Evolutionary conservation across 768 basidiomycete species (phyloP), one percentile per base, ranked within the genome.

Genomic region (Collybiopsis luxurians): DNA sequence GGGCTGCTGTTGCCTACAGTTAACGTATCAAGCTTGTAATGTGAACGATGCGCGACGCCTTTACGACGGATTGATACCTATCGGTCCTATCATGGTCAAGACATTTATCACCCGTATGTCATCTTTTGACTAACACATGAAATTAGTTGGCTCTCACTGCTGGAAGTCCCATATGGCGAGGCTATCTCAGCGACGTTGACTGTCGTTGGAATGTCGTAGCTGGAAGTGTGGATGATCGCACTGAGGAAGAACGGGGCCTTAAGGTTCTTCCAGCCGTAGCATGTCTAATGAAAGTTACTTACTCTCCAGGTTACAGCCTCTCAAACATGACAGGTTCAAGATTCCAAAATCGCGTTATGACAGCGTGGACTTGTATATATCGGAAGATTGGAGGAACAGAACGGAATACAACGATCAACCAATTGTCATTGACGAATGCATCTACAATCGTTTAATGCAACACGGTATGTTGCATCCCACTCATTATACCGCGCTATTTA

Each of bases 121-220:
- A 57, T 59, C n/a, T 53, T 43, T 40, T 24, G 28, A 40, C 21
- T 36, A 27, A 15, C 38, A 17, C 38, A 47, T 67, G 24, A 59
- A 54, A 26, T 45, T 70, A 97, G 95, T 78, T 99, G 54, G 97
- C 97, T 2, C 73, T 98, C 66, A 93, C 91, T 1, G 97, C 95
- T 26, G 92, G 94, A 1, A 95, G 95, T 67, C 97, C 97, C 3
- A 80, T 92, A 13, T 99, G 92, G 85, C 82, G 97, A 59, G 97
- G 97, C 4, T 89, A 92, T 69, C 82, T 99, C 42, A 87, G 95
- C 39, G 95, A 99, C 68, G 95, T 98, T 4, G 97, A 99, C 74
- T 97, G 92, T 66, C 85, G 97, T 42, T 99, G 97, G 97, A 92
- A 98, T 65, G 97, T 99, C 10, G 97, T 99, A 61, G 90, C 97